Evolutionary conservation across 164 flowering plant genomes (phyloP).

Genomic region (Sextonia rubra): DNA sequence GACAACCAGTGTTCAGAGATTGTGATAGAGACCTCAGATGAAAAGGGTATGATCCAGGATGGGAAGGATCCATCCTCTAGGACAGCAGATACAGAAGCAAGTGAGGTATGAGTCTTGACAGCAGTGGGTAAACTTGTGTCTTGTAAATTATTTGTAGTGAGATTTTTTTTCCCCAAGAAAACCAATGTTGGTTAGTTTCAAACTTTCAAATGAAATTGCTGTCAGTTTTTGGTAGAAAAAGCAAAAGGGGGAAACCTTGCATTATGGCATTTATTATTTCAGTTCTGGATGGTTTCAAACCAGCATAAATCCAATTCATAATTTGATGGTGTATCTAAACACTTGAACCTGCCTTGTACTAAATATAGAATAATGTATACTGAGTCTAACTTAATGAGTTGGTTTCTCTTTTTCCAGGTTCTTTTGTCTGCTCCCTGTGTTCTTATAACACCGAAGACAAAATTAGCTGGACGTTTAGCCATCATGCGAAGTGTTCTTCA

Average conservation of each 20-base stretch:
- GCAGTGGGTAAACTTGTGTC: background rate
- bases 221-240: background rate
- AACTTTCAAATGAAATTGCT: background rate
- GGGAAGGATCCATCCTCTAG: slow-evolving; percentile 47
- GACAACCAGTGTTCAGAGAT: slow-evolving; percentile 36
- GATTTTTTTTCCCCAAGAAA: background rate
- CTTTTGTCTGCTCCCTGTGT: slow-evolving; percentile 71
- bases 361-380: background rate
- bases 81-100: slow-evolving; percentile 50
- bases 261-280: background rate
- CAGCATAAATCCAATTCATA: background rate
- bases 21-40: slow-evolving; percentile 34
- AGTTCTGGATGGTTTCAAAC: background rate
- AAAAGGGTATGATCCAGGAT: slow-evolving; percentile 47
- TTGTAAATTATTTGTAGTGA: background rate
- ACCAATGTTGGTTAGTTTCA: background rate
- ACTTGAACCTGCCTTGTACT: background rate
- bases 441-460: slow-evolving; percentile 87
- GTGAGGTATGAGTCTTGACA: slow-evolving; percentile 75
- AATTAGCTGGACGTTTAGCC: slow-evolving; percentile 82
- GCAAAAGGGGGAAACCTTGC: background rate
- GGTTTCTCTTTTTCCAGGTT: slow-evolving; percentile 50
- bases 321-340: background rate
- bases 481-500: slow-evolving; percentile 72
- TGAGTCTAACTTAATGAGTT: background rate